Evolutionary conservation across 2,329 filamentous ascomycete species (phyloP), one percentile per base, ranked within the genome.

Genomic region (Xylariaceae sp.): DNA sequence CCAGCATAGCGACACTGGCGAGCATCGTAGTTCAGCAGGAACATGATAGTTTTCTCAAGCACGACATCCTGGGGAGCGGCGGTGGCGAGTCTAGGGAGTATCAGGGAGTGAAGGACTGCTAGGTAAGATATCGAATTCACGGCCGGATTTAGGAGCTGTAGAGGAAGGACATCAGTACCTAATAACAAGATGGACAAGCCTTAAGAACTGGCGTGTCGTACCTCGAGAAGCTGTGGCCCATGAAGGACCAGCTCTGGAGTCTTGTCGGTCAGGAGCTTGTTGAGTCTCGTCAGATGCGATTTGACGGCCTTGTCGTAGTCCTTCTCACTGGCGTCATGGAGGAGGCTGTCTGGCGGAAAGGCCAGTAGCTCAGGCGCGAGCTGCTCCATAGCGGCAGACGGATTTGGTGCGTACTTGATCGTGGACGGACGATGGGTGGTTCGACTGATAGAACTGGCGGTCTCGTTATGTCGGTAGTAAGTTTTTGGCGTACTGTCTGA

Each of bases 1-100:
- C 73, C 72, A 9, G 64, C 66, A 55, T 78, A 79, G 51, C 77
- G 69, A 40, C 76, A 66, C 51, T 80, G 76, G 9, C 67, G 57
- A 11, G 65, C 56, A 44, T 79, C 71, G 48, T 79, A 79, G 4
- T 57, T 57, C 35, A 67, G 47, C 19, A 79, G 56, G 45, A 79
- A 76, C 1, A 58, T 52, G 36, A 72, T 54, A 13, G 71, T 56
- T 35, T 67, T 63, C 45, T 72, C 65, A 19, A 67, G 58, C 9
- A 78, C 38, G 2, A 61, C 42, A 4, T 53, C 50, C 8, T 40
- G 49, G 1, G 52, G 37, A 0, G 43, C 38, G n/a, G 37, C 45
- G 32, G 59, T 54, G 9, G 64, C 55, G 26, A 63, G 49, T 3
- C 59, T 56, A 16, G 62, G 52, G n/a, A 63, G 47, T 26, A 69